A percentile compares a stretch with the other conserved stretches of the same genome.
phyloP scores from a whole-genome alignment of 306 rosid species.

The Trifolium fragiferum region DNA sequence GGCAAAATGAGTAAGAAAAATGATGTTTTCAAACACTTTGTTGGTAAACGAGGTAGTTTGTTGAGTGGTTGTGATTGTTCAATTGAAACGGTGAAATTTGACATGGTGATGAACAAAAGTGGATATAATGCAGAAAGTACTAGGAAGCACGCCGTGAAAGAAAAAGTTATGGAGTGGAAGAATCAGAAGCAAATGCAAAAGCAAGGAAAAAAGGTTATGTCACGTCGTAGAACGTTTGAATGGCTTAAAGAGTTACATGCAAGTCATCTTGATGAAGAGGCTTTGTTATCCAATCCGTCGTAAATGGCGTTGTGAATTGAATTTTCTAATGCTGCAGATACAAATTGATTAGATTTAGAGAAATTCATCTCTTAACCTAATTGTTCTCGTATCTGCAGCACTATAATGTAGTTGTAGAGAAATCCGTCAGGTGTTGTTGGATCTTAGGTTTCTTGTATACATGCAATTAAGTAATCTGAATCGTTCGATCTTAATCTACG shows the following conservation, averaged over 20 bases:
- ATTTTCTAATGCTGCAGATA: no score
- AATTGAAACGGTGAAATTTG: slow-evolving; percentile 51
- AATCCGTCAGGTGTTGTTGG: no score
- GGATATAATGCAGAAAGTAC: slow-evolving; percentile 42
- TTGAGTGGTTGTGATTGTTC: slow-evolving; percentile 77
- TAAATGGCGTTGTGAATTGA: background rate
- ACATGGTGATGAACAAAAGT: slow-evolving; percentile 44
- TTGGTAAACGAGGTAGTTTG: slow-evolving; percentile 51
- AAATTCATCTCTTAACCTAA: no score
- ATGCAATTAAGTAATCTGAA: background rate
- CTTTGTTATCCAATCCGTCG: slow-evolving; percentile 46
- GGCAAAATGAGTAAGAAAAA: background rate
- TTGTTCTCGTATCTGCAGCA: no score
- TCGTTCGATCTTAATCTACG: background rate
- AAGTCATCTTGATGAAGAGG: slow-evolving; percentile 41
- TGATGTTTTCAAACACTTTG: slow-evolving; percentile 38
- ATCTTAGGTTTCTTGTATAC: no score
- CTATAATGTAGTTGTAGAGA: no score
- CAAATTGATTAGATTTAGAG: no score
- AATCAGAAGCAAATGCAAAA: slow-evolving; percentile 55
- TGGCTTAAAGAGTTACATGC: slow-evolving; percentile 80
- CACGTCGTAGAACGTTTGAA: slow-evolving; percentile 80
- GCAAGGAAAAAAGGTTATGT: slow-evolving; percentile 64
- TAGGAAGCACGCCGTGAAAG: slow-evolving; percentile 56
- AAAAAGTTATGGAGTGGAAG: slow-evolving; percentile 53